Evolutionary conservation across 1,284 basidiomycete species (phyloP).

Genomic region (Moesziomyces globuligerus): DNA sequence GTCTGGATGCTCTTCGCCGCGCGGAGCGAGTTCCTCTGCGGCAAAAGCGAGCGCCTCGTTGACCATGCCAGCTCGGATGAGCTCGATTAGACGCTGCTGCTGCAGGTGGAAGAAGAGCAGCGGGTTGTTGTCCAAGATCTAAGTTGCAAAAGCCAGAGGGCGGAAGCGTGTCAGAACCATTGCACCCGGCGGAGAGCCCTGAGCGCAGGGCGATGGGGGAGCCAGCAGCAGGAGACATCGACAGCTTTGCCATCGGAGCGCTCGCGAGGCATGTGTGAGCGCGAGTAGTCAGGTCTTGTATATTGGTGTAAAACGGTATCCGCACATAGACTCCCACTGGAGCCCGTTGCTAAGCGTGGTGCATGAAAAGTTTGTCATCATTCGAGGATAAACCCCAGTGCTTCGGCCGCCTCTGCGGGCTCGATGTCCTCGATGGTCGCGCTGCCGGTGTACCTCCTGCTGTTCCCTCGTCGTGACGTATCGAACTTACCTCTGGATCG

Average conservation of each 20-base stretch:
- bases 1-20: conserved; percentile 92
- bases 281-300: conserved; percentile 39
- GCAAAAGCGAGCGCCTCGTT: conserved; percentile 87
- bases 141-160: background rate
- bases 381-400: conserved; percentile 5
- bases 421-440: background rate
- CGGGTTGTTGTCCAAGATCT: conserved; percentile 95
- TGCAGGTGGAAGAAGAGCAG: conserved; percentile 90
- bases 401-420: background rate
- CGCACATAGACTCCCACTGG: conserved; percentile 55
- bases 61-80: conserved; percentile 83
- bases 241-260: background rate
- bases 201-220: background rate
- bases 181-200: no score
- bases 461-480: background rate
- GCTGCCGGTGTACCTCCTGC: conserved; percentile 12
- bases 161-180: conserved; percentile 7
- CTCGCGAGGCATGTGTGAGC: conserved; percentile 2
- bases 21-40: conserved; percentile 89
- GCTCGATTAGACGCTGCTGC: conserved; percentile 93
- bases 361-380: conserved; percentile 80
- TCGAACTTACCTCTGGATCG: conserved; percentile 86
- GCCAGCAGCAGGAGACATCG: conserved; percentile 4
- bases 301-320: conserved; percentile 49
- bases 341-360: conserved; percentile 85